Evolutionary conservation across 192 early-diverging fungal genomes (phyloP).

Genomic region (Mortierella antarctica): DNA sequence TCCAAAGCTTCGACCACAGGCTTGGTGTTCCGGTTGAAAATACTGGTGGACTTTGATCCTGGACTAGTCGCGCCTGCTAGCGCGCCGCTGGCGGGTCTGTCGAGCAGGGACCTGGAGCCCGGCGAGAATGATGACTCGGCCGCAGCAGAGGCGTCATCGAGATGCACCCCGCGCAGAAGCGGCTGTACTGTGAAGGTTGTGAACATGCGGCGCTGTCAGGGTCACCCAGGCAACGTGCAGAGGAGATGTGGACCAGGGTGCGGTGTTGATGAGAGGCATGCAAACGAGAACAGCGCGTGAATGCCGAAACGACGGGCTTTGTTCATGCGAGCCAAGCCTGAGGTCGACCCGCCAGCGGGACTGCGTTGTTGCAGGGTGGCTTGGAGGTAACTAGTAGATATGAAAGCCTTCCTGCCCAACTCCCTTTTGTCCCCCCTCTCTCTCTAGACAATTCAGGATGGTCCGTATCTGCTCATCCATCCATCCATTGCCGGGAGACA

Average conservation of each 20-base stretch:
- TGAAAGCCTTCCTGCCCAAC: too few species aligned
- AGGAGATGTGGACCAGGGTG: background rate
- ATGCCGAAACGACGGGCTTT: too few species aligned
- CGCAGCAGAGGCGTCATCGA: constrained; percentile 52
- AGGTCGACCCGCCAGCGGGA: too few species aligned
- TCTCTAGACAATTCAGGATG: too few species aligned
- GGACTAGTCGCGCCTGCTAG: constrained; percentile 17
- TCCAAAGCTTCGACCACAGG: constrained; percentile 38
- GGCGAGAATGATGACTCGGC: constrained; percentile 26
- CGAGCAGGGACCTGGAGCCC: constrained; percentile 33
- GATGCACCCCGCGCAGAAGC: constrained; percentile 46
- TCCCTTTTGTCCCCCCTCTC: too few species aligned
- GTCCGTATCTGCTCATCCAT: constrained; percentile 6
- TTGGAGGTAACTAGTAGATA: too few species aligned
- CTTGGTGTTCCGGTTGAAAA: constrained; percentile 43
- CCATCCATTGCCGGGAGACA: background rate
- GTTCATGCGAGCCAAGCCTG: too few species aligned
- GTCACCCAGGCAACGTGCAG: background rate
- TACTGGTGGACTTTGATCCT: constrained; percentile 28
- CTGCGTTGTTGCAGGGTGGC: too few species aligned
- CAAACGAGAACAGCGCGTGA: too few species aligned
- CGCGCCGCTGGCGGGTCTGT: constrained; percentile 18
- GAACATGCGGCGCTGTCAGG: constrained; percentile 30
- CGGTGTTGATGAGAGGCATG: too few species aligned
- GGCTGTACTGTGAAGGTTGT: constrained; percentile 64